phyloP scores from a whole-genome alignment of 164 flowering plant species.

The Chimonanthus salicifolius region DNA sequence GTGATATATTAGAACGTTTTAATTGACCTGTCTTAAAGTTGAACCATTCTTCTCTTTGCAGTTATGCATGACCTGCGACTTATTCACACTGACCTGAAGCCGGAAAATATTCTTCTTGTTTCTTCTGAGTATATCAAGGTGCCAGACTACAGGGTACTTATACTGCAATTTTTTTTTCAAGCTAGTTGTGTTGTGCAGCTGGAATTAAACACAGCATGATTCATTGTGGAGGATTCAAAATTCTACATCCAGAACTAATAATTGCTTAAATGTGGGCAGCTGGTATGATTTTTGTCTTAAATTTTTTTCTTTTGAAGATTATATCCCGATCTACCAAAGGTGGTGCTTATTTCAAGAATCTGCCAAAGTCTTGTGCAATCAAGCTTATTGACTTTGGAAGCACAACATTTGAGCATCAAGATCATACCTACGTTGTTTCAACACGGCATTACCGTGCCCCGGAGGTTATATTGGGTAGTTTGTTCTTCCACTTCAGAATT shows the following conservation, averaged over 20 bases:
- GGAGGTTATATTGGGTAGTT: constrained; percentile 72
- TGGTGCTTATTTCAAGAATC: constrained; percentile 65
- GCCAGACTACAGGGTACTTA: constrained; percentile 78
- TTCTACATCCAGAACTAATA: background rate
- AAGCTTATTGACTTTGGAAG: constrained; percentile 97
- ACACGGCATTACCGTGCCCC: constrained; percentile 78
- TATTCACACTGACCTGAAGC: constrained; percentile 93
- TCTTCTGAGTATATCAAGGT: constrained; percentile 75
- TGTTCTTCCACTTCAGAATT: background rate
- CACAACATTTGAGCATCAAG: constrained; percentile 81
- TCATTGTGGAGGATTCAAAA: background rate
- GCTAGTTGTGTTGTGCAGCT: no score
- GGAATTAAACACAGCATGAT: background rate
- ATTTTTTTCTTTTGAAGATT: constrained; percentile 32
- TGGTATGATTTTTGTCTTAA: constrained; percentile 1
- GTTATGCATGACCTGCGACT: constrained; percentile 90
- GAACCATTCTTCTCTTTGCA: constrained; percentile 25
- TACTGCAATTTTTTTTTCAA: background rate
- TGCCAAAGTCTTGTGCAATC: constrained; percentile 83
- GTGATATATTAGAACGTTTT: background rate
- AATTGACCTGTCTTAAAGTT: background rate
- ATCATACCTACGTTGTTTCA: constrained; percentile 80
- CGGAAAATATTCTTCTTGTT: constrained; percentile 88
- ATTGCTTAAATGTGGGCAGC: background rate
- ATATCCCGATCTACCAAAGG: constrained; percentile 54